These are phyloP conservation scores for Colletotrichum theobromicola DNA, from an alignment of 2,329 filamentous ascomycete species.

Conservation along the genomic window DNA sequence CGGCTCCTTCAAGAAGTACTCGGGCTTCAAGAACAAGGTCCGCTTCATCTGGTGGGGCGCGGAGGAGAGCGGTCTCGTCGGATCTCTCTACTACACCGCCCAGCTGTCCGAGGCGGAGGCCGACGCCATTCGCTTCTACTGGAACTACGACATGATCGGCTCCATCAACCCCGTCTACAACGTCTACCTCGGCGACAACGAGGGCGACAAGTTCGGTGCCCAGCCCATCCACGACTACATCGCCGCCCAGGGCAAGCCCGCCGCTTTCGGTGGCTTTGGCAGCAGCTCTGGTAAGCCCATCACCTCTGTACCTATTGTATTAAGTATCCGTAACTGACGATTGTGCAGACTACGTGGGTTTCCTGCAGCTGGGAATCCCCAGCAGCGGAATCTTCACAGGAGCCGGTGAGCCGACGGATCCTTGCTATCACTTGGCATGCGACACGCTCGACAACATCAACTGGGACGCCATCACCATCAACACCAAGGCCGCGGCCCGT, in stretches of 20 bases:
- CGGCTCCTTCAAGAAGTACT: conserved; percentile 40
- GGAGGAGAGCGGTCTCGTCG: conserved; percentile 49
- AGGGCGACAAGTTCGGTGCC: conserved; percentile 40
- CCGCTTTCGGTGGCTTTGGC: conserved; percentile 38
- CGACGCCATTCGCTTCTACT: conserved; percentile 68
- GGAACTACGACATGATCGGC: conserved; percentile 77
- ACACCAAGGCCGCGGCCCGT: conserved; percentile 53
- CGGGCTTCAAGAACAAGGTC: conserved; percentile 46
- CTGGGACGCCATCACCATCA: conserved; percentile 42
- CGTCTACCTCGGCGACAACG: conserved; percentile 43
- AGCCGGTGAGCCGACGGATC: conserved; percentile 37
- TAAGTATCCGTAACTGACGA: too few species aligned
- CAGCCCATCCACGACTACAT: conserved; percentile 39
- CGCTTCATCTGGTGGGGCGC: conserved; percentile 49
- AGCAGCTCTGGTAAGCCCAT: conserved; percentile 31
- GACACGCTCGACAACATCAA: conserved; percentile 46
- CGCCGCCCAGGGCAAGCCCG: conserved; percentile 35
- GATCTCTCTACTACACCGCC: conserved; percentile 45
- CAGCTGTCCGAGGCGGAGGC: conserved; percentile 40
- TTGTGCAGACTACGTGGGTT: conserved; percentile 41
- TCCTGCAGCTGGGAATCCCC: conserved; percentile 44
- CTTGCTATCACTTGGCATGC: conserved; percentile 44
- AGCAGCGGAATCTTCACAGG: conserved; percentile 46
- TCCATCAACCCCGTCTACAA: conserved; percentile 43
- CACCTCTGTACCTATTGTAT: too few species aligned